phyloP scores from a whole-genome alignment of 2,329 filamentous ascomycete species.

The Penicillium capsulatum region DNA sequence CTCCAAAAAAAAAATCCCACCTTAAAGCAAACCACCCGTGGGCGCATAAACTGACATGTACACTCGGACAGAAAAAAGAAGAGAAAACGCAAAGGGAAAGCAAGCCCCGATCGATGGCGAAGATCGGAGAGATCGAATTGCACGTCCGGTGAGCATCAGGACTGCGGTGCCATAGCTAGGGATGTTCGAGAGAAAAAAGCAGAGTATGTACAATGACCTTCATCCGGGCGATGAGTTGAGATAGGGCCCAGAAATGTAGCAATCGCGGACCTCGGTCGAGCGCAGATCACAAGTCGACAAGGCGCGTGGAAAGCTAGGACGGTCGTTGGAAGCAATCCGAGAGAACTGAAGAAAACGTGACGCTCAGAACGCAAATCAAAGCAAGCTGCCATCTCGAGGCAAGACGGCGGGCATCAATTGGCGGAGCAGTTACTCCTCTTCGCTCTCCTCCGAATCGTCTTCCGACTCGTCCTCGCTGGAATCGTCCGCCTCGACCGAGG shows the following conservation, averaged over 20 bases:
- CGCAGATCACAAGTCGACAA: neutral
- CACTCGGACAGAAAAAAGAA: conserved; percentile 2
- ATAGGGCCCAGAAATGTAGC: no score
- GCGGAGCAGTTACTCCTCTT: conserved; percentile 42
- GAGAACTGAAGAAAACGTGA: conserved; percentile 7
- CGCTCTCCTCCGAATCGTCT: conserved; percentile 46
- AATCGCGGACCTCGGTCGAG: no score
- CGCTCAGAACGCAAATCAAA: conserved; percentile 24
- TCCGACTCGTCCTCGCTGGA: conserved; percentile 47
- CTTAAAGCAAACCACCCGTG: conserved; percentile 12
- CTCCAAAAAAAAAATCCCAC: conserved; percentile 7
- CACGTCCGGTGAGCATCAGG: no score
- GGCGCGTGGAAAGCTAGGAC: neutral
- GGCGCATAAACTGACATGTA: conserved; percentile 1
- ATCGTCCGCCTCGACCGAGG: conserved; percentile 42
- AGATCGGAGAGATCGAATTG: no score
- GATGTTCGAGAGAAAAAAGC: neutral
- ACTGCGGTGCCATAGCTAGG: no score
- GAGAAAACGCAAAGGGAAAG: neutral
- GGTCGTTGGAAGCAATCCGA: neutral
- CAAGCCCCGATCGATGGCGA: no score
- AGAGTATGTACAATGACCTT: conserved; percentile 14
- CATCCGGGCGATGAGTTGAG: no score
- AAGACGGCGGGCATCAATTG: conserved; percentile 2
- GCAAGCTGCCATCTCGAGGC: conserved; percentile 8